Percentiles rank a stretch among this genome's conserved stretches.
Evolutionary conservation across 78 protist genomes (phyloP).

Genomic region (Emiliania huxleyi): DNA sequence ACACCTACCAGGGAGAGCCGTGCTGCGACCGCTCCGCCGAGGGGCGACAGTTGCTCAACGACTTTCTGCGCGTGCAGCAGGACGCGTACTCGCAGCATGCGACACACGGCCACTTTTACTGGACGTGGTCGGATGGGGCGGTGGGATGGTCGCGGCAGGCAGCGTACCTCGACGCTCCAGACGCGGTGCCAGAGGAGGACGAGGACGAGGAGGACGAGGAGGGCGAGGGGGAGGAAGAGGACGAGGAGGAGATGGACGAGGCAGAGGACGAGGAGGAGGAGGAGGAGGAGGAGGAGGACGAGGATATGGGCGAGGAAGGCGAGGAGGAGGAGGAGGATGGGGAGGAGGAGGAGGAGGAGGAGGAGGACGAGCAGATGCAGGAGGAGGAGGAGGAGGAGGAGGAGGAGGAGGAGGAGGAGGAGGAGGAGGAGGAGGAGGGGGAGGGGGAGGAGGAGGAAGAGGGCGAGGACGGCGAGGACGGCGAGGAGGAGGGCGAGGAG

Average conservation of each 20-base stretch:
- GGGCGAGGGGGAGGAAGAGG: background rate
- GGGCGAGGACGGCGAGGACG: background rate
- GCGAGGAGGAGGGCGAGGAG: conserved; percentile 1
- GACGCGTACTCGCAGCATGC: background rate
- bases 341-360: background rate
- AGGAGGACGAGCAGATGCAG: background rate
- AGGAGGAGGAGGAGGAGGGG: background rate
- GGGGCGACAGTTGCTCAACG: background rate
- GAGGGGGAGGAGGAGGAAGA: background rate
- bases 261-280: background rate
- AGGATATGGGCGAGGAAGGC: background rate
- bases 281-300: background rate
- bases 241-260: background rate
- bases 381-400: background rate
- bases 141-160: background rate
- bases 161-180: background rate
- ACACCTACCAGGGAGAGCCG: background rate
- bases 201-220: background rate
- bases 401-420: background rate
- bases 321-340: background rate
- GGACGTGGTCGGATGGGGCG: background rate
- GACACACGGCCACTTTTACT: background rate
- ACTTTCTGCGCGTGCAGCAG: background rate
- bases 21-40: background rate
- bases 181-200: background rate